A percentile compares a stretch with the other conserved stretches of the same genome.
These are phyloP conservation scores for Cercospora beticola DNA, from an alignment of 2,329 filamentous ascomycete species.

Conservation along the genomic window DNA sequence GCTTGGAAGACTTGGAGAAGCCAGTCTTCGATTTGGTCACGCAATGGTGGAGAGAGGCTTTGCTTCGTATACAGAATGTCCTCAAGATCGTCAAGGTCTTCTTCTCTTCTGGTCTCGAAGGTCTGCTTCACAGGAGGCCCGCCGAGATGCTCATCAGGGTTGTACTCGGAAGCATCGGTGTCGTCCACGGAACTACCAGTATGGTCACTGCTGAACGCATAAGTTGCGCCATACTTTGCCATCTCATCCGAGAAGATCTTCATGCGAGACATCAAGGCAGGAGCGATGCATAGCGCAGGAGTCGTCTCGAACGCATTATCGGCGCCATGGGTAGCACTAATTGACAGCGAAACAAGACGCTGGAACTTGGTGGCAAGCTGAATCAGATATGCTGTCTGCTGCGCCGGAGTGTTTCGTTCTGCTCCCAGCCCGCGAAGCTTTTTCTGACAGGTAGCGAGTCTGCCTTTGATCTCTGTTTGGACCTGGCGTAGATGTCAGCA, in stretches of 20 bases:
- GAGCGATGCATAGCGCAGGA: conserved; percentile 38
- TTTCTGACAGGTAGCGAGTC: conserved; percentile 27
- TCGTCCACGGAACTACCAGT: too few relatives aligned
- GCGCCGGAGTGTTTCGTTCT: conserved; percentile 44
- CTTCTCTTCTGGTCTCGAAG: conserved; percentile 6
- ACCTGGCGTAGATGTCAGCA: neutral
- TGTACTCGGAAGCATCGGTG: too few relatives aligned
- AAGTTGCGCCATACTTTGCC: conserved; percentile 29
- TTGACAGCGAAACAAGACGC: conserved; percentile 35
- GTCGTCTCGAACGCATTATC: conserved; percentile 39
- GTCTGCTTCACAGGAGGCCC: neutral
- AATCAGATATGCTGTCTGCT: conserved; percentile 53
- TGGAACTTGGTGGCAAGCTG: conserved; percentile 45
- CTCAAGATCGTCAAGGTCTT: conserved; percentile 6
- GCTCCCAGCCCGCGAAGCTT: conserved; percentile 51
- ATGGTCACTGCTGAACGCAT: conserved; percentile 24
- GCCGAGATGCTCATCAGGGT: neutral
- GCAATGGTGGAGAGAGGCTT: neutral
- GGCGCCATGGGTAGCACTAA: conserved; percentile 41
- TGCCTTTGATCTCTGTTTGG: conserved; percentile 36
- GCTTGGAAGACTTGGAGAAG: conserved; percentile 7
- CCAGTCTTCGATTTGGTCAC: conserved; percentile 36
- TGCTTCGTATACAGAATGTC: conserved; percentile 13
- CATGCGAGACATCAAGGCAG: conserved; percentile 35
- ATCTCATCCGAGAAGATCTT: conserved; percentile 33